Percentiles rank a stretch among this genome's conserved stretches.
Evolutionary conservation across 495 filamentous ascomycete genomes (phyloP).

Genomic region (Hypoxylon subgilvum): DNA sequence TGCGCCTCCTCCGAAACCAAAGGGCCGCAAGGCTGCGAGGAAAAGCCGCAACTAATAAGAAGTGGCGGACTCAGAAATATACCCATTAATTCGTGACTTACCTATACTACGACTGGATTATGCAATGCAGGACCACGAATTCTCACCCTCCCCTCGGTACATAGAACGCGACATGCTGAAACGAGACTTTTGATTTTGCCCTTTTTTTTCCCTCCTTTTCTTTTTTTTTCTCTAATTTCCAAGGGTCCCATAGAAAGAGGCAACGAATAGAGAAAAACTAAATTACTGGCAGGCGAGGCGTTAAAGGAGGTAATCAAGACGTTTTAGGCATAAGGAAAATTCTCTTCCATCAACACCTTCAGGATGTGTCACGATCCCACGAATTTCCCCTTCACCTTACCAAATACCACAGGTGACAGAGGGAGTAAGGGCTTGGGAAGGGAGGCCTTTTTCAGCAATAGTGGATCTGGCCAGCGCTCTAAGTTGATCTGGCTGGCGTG

Average conservation of each 20-base stretch:
- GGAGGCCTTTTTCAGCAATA: too few species aligned
- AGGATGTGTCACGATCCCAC: not conserved
- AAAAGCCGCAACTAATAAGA: constrained; percentile 26
- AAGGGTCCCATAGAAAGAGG: not conserved
- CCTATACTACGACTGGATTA: not conserved
- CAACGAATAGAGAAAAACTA: constrained; percentile 27
- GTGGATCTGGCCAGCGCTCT: too few species aligned
- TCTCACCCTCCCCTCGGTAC: too few species aligned
- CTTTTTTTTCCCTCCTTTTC: too few species aligned
- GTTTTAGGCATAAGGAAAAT: constrained; percentile 1
- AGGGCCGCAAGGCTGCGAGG: constrained; percentile 33
- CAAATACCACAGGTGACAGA: too few species aligned
- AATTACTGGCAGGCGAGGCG: constrained; percentile 20
- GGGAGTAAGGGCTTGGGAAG: too few species aligned
- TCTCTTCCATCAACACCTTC: too few species aligned
- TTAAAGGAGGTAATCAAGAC: too few species aligned
- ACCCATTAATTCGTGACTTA: not conserved
- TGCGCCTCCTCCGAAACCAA: constrained; percentile 61
- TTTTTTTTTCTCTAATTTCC: constrained; percentile 1
- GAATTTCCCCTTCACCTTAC: too few species aligned
- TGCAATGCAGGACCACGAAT: not conserved
- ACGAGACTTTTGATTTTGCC: too few species aligned
- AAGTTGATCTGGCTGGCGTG: too few species aligned
- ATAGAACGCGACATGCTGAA: constrained; percentile 11
- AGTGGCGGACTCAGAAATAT: too few species aligned